Percentiles rank a stretch among this genome's conserved stretches.
Evolutionary conservation across 768 basidiomycete genomes (phyloP).

Genomic region (Podaxis sp.): DNA sequence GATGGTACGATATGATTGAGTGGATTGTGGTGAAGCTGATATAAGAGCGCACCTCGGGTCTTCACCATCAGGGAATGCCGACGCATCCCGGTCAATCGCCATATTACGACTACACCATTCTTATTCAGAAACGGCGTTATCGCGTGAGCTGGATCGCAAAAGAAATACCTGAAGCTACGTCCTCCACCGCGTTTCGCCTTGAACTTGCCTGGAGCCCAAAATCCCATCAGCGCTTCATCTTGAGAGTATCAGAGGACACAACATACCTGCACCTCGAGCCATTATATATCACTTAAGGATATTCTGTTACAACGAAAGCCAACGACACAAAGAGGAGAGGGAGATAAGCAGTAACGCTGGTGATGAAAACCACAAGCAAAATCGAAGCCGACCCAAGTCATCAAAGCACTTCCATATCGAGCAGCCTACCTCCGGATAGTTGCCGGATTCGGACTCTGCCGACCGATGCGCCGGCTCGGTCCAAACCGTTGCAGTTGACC

Average conservation of each 20-base stretch:
- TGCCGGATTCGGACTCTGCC: conserved; percentile 27
- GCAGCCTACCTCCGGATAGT: neutral
- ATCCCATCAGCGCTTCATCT: neutral
- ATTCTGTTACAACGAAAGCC: conserved; percentile 13
- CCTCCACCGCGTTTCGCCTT: conserved; percentile 90
- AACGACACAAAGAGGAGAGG: conserved; percentile 9
- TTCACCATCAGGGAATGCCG: conserved; percentile 12
- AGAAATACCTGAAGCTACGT: conserved; percentile 70
- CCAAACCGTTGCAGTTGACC: conserved; percentile 17
- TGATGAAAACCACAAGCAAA: conserved; percentile 9
- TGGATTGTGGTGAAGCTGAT: neutral
- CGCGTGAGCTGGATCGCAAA: conserved; percentile 16
- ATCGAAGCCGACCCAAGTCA: neutral
- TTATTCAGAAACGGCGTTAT: conserved; percentile 9
- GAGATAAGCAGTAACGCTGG: conserved; percentile 17
- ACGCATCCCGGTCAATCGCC: conserved; percentile 12
- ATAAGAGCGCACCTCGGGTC: conserved; percentile 13
- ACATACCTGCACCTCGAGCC: conserved; percentile 51
- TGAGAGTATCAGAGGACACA: neutral
- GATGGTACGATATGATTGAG: neutral
- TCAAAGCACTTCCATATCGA: conserved; percentile 13
- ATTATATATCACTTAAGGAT: conserved; percentile 26
- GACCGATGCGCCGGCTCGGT: conserved; percentile 7
- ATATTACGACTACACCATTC: conserved; percentile 14
- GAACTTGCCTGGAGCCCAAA: conserved; percentile 58